Evolutionary conservation across 164 flowering plant species (phyloP), one percentile per base, ranked within the genome.

Genomic region (Liquidambar formosana): DNA sequence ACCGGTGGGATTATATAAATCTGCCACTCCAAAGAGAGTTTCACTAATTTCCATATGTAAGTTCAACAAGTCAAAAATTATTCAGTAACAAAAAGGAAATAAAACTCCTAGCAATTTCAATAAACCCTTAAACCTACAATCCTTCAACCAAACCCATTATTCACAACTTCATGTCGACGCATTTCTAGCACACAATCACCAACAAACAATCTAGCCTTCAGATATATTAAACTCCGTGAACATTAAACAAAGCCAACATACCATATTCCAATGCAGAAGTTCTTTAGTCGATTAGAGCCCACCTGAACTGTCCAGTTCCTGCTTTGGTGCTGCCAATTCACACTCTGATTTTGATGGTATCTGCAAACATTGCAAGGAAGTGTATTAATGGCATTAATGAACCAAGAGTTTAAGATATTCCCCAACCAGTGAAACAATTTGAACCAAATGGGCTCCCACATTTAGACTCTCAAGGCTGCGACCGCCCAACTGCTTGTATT

Each of bases 91-190:
- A 9, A 56, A 56, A 56, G 21, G 19, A 56, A 33, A 44, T 11
- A 52, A 65, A 28, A 28, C 3, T 44, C 16, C 45, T n/a, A 52
- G 47, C 46, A 51, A 16, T 51, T 65, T 13, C 25, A 21, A 18
- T n/a, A 18, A 10, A 49, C 58, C 57, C n/a, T 18, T 25, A 19
- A 51, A 52, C 44, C 45, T 13, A 46, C 33, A 6, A 49, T 62
- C 56, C 59, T 58, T 38, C 11, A 52, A 46, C 33, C 46, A 43
- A 22, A 45, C 15, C 25, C 33, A 72, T 43, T n/a, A 41, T 76
- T 74, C 80, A 79, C 77, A 75, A 48, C 69, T 69, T 79, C 78
- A 81, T 71, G 81, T 81, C 84, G 86, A 79, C 77, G 46, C 78
- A 75, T 78, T 75, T 56, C 70, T 54, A 54, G 38, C 26, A 49